phyloP scores from a whole-genome alignment of 768 basidiomycete genomes.

The Gelatoporia subvermispora region DNA sequence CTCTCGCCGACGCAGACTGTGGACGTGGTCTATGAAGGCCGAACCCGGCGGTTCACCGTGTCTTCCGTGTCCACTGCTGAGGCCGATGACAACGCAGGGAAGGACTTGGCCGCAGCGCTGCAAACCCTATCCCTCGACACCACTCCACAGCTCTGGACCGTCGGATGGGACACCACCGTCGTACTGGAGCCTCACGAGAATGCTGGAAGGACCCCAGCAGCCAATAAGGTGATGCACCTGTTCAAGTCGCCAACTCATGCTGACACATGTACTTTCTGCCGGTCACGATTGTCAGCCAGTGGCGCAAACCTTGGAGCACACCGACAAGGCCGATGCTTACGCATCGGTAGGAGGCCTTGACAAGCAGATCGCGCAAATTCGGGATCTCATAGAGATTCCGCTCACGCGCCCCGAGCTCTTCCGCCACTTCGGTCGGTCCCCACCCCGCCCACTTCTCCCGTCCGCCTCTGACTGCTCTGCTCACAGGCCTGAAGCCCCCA shows the following conservation, averaged over 20 bases:
- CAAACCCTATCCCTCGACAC: constrained; percentile 40
- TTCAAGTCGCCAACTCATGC: constrained; percentile 1
- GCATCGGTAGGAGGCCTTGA: constrained; percentile 81
- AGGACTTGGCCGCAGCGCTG: constrained; percentile 24
- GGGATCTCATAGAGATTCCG: constrained; percentile 82
- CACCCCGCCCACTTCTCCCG: not conserved
- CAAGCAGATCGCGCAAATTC: constrained; percentile 82
- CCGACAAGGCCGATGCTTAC: constrained; percentile 55
- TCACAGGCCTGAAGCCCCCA: constrained; percentile 84
- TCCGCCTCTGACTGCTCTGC: not conserved
- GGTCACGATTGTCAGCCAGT: constrained; percentile 31
- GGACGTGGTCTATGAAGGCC: constrained; percentile 61
- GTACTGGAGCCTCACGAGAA: constrained; percentile 25
- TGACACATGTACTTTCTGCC: constrained; percentile 1
- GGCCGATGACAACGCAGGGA: not conserved
- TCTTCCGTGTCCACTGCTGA: constrained; percentile 33
- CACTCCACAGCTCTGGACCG: constrained; percentile 47
- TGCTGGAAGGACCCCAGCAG: constrained; percentile 12
- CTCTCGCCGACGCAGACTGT: constrained; percentile 56
- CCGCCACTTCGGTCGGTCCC: constrained; percentile 55
- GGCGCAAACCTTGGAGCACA: constrained; percentile 43
- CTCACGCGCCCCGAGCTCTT: constrained; percentile 80
- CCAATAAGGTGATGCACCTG: constrained; percentile 7
- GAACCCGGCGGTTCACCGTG: constrained; percentile 51
- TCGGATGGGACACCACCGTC: constrained; percentile 66